Base-by-base conservation (phyloP, 2,329 filamentous ascomycete genomes). In the Microdochium trichocladiopsis region DNA sequence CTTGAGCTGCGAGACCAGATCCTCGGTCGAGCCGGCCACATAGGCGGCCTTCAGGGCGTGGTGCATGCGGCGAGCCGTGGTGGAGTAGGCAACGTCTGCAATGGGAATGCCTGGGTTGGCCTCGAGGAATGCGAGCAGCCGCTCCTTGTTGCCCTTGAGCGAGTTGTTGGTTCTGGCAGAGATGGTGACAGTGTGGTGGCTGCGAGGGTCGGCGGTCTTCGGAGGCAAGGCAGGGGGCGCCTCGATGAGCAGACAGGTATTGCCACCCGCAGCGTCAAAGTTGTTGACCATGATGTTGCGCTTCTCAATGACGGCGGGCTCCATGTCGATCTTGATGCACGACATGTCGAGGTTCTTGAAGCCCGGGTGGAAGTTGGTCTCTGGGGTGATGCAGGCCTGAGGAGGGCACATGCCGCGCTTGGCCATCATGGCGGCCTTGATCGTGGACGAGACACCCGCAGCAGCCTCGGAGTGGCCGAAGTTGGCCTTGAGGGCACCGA, bases 231-330 rank as follows among this genome's bases (percentile, higher is more conserved):
- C 50, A 12, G 72, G 69, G 2, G 62, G 69, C 57, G 78, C 76
- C 54, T 77, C 71, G 18, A 79, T 51, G 10, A 78, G 59, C 49
- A 78, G 58, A 9, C 73, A 72, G n/a, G 74, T 77, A 57, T 80
- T 81, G n/a, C 76, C 76, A 53, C 77, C 76, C 36, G 76, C 74
- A 21, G 76, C 76, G 49, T 69, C 68, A 54, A 76, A 77, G 61
- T 75, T 76, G 60, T 79, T 79, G 48, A 75, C 56, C 14, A 48
- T 18, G 47, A 48, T 23, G 22, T n/a, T 18, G 24, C 50, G 49
- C 18, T 41, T 49, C 45, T 58, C 55, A 3, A 76, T 55, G 67
- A 58, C 21, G 9, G 37, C 16, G 37, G 64, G n/a, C 41, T 71
- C 58, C 4, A 66, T 57, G 2, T 67, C 58, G 48, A 74, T 71